Evolutionary conservation across 208 protist genomes (phyloP), one percentile per base, ranked within the genome.

Genomic region (Acanthamoeba triangularis): DNA sequence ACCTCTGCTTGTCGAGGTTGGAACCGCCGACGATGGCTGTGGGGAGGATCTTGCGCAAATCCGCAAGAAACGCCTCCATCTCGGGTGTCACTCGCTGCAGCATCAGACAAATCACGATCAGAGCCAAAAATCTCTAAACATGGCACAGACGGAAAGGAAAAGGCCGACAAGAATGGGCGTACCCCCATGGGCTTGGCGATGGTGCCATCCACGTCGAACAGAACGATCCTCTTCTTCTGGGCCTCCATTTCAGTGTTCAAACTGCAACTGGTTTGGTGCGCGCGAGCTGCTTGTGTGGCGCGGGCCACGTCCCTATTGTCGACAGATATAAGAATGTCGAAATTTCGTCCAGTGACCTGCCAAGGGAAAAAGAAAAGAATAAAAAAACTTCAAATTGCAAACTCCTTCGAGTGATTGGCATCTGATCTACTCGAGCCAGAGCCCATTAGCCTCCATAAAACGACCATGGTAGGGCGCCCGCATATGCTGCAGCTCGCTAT

Each of bases 11-110:
- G 3, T 49, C 59, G 33, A 99, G 97, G 97, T 99, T 99, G 30
- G 99, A 99, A 76, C 99, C 99, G 91, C 99, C 99, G 37, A 99
- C 99, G 63, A 99, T 98, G 90, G 99, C 99, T 18, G 99, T 96
- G 41, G 95, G 95, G 95, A 99, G 98, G 59, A 98, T 98, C 67
- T 98, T 98, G 54, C 98, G 98, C 35, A 99, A 96, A 74, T 98
- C 94, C 33, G 92, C 74, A 25, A 99, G 94, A 25, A 98, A 97
- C 23, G 98, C 96, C 63, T 97, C 97, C 98, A 99, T 92, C 44
- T 92, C 87, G 28, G 87, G 61, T 2, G 63, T 92, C 6, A 92
- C 16, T 16, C 47, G 59, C 63, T 74, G 59, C 56, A 7, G 20
- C 56, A 61, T 16, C 56, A 61, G 13, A 13, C 8, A 8, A 23